Base-by-base conservation (phyloP, 2,329 filamentous ascomycete genomes). In the Pseudogymnoascus sp. region DNA sequence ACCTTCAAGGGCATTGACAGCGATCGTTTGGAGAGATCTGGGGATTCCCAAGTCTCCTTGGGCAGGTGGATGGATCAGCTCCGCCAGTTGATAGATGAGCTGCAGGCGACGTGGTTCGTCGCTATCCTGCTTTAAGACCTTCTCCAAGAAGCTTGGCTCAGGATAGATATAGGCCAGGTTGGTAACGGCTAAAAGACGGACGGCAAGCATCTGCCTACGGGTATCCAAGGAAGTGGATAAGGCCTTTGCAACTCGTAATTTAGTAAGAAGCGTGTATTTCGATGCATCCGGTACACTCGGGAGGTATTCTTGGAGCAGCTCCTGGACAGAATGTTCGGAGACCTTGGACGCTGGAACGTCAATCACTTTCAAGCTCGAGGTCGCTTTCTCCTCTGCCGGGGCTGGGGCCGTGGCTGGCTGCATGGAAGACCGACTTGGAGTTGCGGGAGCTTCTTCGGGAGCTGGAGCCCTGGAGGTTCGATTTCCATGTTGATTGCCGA, bases 71-170 rank as follows among this genome's bases (percentile, higher is more conserved):
- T 96, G 93, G 22, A 98, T 89, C 63, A 99, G 79, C 73, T 98
- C 93, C 16, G 91, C 90, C 38, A 99, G 84, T 75, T 99, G 96
- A 71, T 96, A 96, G 3, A 91, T 88, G 24, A 99, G 81, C 75
- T 99, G 95, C 66, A 92, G 89, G 61, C 91, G 86, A 65, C 93
- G 88, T 2, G 93, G 92, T 74, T 96, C 91, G 70, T 98, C 93
- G 38, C 86, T 85, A 72, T 99, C 96, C 68, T 93, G 88, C 67
- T 90, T 90, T 61, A 96, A 82, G 43, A 97, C 84, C 74, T 91
- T 93, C 66, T 93, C 89, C 50, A 92, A 81, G 70, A 99, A 96
- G n/a, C 86, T 84, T 3, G 83, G 78, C 71, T 99, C 96, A 2
- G 83, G 82, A 68, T 96, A 89, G 62, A 98, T 90, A 73, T 96